Percentiles rank a stretch among this genome's conserved stretches.
phyloP scores from a whole-genome alignment of 2,329 filamentous ascomycete genomes.

The Colletotrichum filicis region DNA sequence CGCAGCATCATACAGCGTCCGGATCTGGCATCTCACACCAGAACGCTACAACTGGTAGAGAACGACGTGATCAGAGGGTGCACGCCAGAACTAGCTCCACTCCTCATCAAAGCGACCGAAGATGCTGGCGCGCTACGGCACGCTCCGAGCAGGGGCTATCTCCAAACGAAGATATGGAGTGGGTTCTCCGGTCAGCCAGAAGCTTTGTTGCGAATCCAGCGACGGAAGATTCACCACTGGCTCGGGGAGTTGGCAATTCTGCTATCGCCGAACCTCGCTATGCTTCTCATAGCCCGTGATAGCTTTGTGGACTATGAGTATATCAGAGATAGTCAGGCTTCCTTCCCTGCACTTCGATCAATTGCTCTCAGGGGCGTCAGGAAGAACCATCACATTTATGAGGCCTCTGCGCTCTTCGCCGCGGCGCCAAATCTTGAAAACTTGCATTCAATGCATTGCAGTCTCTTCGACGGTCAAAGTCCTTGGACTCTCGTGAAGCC shows the following conservation, averaged over 20 bases:
- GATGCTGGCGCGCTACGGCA: not conserved
- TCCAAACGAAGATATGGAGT: not conserved
- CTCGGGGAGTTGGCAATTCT: slow-evolving; percentile 24
- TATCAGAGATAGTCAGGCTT: slow-evolving; percentile 5
- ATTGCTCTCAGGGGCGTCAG: not conserved
- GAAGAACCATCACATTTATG: slow-evolving; percentile 24
- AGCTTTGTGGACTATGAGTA: slow-evolving; percentile 20
- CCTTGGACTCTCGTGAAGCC: slow-evolving; percentile 9
- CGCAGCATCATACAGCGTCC: slow-evolving; percentile 13
- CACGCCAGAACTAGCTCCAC: not conserved
- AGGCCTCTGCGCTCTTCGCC: slow-evolving; percentile 4
- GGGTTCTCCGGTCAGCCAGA: not conserved
- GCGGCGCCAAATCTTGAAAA: slow-evolving; percentile 23
- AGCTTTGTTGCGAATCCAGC: not conserved
- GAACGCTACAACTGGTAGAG: slow-evolving; percentile 11
- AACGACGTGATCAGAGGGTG: slow-evolving; percentile 12
- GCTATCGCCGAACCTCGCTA: slow-evolving; percentile 9
- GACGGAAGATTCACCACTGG: slow-evolving; percentile 19
- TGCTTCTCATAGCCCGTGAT: slow-evolving; percentile 9
- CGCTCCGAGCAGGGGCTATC: not conserved
- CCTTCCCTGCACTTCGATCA: not conserved
- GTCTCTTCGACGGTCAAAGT: slow-evolving; percentile 10
- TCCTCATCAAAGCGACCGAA: slow-evolving; percentile 3
- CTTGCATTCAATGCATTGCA: slow-evolving; percentile 1
- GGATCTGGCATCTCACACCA: slow-evolving; percentile 4